Evolutionary conservation across 1,284 basidiomycete species (phyloP).

Genomic region (Cutaneotrichosporon dermatis): DNA sequence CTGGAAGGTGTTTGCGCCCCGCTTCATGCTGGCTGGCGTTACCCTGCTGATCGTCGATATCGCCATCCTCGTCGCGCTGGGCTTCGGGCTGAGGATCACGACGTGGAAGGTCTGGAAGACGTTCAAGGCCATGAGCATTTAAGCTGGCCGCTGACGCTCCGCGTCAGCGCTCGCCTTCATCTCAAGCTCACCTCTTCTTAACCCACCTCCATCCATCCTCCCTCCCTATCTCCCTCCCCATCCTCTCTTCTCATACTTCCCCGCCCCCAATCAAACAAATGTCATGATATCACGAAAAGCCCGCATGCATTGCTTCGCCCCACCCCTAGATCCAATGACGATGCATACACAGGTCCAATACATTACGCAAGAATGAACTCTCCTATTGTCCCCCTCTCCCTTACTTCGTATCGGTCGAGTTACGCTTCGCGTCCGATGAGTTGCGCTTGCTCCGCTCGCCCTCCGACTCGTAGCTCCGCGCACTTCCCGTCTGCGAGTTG

Average conservation of each 20-base stretch:
- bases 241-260: background rate
- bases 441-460: background rate
- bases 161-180: too few relatives aligned
- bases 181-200: too few relatives aligned
- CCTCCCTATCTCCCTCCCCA: background rate
- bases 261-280: too few relatives aligned
- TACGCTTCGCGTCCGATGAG: background rate
- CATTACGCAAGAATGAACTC: too few relatives aligned
- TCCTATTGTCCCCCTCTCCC: background rate
- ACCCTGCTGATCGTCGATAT: constrained; percentile 52
- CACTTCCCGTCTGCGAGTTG: background rate
- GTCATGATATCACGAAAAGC: too few relatives aligned
- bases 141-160: background rate
- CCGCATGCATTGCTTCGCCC: too few relatives aligned
- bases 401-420: too few relatives aligned
- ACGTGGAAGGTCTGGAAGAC: constrained; percentile 46
- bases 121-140: constrained; percentile 40
- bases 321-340: background rate
- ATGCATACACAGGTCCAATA: background rate
- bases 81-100: constrained; percentile 40
- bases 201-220: too few relatives aligned
- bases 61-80: constrained; percentile 47
- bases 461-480: background rate
- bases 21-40: constrained; percentile 74
- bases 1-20: constrained; percentile 96